Base-by-base conservation (phyloP, 2,329 filamentous ascomycete species). In the Penicillium polonicum region DNA sequence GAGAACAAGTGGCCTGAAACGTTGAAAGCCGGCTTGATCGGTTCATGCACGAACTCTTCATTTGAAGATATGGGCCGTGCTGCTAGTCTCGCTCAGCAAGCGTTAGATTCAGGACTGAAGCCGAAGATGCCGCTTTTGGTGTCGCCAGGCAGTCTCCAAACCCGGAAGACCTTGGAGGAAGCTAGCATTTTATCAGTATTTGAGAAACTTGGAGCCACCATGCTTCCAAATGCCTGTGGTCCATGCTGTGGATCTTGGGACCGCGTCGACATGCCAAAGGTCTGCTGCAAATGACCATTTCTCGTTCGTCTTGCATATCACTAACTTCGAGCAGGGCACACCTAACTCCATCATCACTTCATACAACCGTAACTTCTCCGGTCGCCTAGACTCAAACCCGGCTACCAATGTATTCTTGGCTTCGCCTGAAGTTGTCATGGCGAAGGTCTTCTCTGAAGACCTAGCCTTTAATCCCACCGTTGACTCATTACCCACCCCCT, bases 321-420 rank as follows among this genome's bases (percentile, higher is more conserved):
- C 23, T 42, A 42, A 42, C 9, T 91, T 96, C 57, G 89, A 92
- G 84, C 96, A 96, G 85, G 92, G 92, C 66, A 87, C 89, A 68
- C 82, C 91, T 70, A 97, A 97, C 87, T 93, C 91, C 3, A 97
- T 97, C 76, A 82, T 97, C 74, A 96, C 92, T 42, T 97, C 93
- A 19, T 97, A 96, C 88, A 97, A 97, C 88, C 91, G 93, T 79
- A 97, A 97, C 86, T 97, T 97, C 82, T 97, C 92, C 57, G 93
- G 92, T 65, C 91, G 93, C 74, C 97, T 97, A 77, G 92, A 96
- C 69, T 91, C 90, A 65, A 97, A 96, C 83, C 91, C 91, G 31
- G 90, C 91, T 52, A 96, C 91, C 46, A 91, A 95, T 82, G 90
- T 90, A 55, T 96, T 96, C 77, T 91, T 95, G 65, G 88, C 91